Percentiles rank a stretch among this genome's conserved stretches.
Evolutionary conservation across 2,329 filamentous ascomycete genomes (phyloP).

Genomic region (Lachnellula occidentalis): DNA sequence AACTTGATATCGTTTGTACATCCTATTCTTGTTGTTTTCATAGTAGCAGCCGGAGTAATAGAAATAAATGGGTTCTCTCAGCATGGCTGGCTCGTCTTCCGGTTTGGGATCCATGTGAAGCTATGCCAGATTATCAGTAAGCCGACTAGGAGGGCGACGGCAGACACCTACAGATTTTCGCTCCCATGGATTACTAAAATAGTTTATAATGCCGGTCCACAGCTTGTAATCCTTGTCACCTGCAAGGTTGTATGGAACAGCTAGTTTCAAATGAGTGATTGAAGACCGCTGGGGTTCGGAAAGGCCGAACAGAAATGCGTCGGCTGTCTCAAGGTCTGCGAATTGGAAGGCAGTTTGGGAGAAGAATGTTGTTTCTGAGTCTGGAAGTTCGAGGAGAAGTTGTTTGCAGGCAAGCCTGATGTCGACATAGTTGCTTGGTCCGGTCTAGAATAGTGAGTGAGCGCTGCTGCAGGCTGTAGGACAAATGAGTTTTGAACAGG

Average conservation of each 20-base stretch:
- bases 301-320: constrained; percentile 17
- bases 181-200: constrained; percentile 20
- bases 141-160: not conserved
- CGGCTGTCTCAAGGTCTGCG: constrained; percentile 8
- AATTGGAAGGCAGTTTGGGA: constrained; percentile 21
- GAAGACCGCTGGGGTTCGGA: constrained; percentile 10
- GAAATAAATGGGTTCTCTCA: constrained; percentile 15
- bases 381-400: constrained; percentile 14
- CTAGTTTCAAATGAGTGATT: constrained; percentile 17
- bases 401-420: constrained; percentile 18
- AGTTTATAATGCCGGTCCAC: constrained; percentile 18
- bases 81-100: not conserved
- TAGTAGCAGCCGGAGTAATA: constrained; percentile 22
- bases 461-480: not conserved
- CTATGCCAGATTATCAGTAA: constrained; percentile 2
- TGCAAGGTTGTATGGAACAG: constrained; percentile 5
- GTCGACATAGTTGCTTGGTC: not conserved
- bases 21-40: constrained; percentile 6
- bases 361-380: constrained; percentile 6
- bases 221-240: not conserved
- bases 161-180: constrained; percentile 12
- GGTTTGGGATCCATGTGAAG: constrained; percentile 11
- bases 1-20: constrained; percentile 17
- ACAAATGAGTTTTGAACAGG: no score
- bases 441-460: not conserved